A percentile compares a stretch with the other conserved stretches of the same genome.
phyloP scores from a whole-genome alignment of 139 green algal genomes.

The Chlorella sp. region DNA sequence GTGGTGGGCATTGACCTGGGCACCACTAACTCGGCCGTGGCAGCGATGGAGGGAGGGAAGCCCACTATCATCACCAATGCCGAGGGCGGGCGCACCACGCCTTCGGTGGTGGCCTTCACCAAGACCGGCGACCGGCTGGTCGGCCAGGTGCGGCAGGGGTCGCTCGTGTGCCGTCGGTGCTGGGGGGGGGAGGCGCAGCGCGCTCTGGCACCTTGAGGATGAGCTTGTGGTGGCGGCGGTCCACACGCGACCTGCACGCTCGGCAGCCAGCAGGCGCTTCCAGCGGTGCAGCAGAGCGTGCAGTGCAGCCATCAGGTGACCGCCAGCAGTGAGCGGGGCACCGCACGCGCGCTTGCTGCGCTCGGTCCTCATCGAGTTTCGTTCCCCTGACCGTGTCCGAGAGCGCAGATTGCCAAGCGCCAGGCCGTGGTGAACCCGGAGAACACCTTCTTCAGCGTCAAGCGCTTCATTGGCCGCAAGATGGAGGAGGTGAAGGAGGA shows the following conservation, averaged over 20 bases:
- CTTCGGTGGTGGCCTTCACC: conserved; percentile 64
- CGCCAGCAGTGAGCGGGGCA: neutral
- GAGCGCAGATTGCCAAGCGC: conserved; percentile 98
- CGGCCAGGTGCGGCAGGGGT: conserved; percentile 49
- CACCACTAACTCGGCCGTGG: conserved; percentile 93
- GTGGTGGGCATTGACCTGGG: conserved; percentile 95
- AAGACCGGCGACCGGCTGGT: conserved; percentile 47
- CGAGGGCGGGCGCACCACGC: conserved; percentile 51
- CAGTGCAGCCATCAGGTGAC: neutral
- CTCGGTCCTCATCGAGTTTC: too few relatives aligned
- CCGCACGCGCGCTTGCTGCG: neutral
- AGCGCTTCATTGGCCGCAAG: conserved; percentile 96
- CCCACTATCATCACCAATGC: conserved; percentile 52
- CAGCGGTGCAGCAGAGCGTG: too few relatives aligned
- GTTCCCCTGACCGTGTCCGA: too few relatives aligned
- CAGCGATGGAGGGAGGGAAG: conserved; percentile 48
- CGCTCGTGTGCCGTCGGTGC: too few relatives aligned
- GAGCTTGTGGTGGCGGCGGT: too few relatives aligned
- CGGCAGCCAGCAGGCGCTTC: too few relatives aligned
- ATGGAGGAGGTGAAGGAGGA: conserved; percentile 89
- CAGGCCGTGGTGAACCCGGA: conserved; percentile 98
- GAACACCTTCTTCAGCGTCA: conserved; percentile 99
- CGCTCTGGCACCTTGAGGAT: too few relatives aligned
- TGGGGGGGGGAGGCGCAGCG: too few relatives aligned
- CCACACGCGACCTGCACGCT: too few relatives aligned